Base-by-base conservation (phyloP, 805 yeast species). In the Tetrapisispora namnaoensis region DNA sequence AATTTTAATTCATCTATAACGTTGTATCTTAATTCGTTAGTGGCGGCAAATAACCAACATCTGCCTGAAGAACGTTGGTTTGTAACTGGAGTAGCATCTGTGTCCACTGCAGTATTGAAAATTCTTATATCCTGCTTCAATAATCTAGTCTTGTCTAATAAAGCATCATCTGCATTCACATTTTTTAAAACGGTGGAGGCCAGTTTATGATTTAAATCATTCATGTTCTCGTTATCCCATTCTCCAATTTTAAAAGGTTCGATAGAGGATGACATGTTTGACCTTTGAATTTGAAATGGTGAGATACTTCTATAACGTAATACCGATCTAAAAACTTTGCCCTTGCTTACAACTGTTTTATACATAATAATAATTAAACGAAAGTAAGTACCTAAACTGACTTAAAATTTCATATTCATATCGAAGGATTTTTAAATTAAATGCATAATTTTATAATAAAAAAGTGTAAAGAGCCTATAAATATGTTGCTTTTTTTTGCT, bases 41-140 rank as follows among this genome's bases (percentile, higher is more conserved):
- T 78, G 1, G 91, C 77, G 11, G 95, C 95, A 66, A 87, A 87
- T 52, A 87, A 74, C 95, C 95, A 87, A 67, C 96, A 87, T 58
- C 95, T 71, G 30, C 95, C 96, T 21, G 87, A 78, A 11, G 78
- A 65, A 57, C 77, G 76, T 70, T 87, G 96, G 67, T 83, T 81
- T 48, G 84, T 81, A 17, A 83, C 74, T 24, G 90, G 89, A 1
- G 77, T 58, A 22, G 53, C 39, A 8, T 60, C 62, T 3, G 82
- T 83, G 20, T 62, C 53, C 17, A 66, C 59, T 32, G 58, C 55
- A 2, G 54, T 51, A 46, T 68, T 68, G 55, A 66, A 68, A 2
- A 62, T 55, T 36, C 60, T 56, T 6, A 53, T 52, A 39, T 60
- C 62, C 14, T 52, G 47, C n/a, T 50, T 35, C 30, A 56, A 44